A percentile compares a stretch with the other conserved stretches of the same genome.
Conservation (phyloP, 139 green algal genomes). For the Microglena sp. region DNA sequence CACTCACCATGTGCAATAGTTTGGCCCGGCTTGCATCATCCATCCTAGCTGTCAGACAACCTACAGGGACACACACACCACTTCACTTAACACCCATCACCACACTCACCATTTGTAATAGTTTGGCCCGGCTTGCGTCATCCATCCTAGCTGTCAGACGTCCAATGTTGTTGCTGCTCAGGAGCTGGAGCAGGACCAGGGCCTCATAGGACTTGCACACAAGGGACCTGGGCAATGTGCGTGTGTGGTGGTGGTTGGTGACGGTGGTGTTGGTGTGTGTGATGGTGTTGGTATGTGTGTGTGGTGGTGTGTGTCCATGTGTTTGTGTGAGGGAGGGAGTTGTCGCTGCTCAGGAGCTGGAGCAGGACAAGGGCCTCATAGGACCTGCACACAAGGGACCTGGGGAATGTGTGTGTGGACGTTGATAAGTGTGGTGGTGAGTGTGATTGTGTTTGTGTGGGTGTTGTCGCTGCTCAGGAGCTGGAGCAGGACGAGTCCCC, state of each 20-base stretch:
- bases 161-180: constrained; percentile 34
- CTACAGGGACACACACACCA: no score
- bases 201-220: constrained; percentile 46
- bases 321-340: neutral
- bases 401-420: neutral
- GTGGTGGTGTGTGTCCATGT: neutral
- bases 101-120: neutral
- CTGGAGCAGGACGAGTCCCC: constrained; percentile 37
- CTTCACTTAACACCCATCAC: no score
- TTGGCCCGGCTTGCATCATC: no score
- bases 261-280: neutral
- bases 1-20: no score
- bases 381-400: constrained; percentile 36
- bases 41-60: no score
- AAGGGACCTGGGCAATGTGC: constrained; percentile 22
- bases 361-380: constrained; percentile 60
- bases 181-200: constrained; percentile 47
- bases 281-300: neutral
- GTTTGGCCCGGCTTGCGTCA: neutral
- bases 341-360: constrained; percentile 26
- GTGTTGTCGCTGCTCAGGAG: constrained; percentile 27
- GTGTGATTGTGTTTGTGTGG: neutral
- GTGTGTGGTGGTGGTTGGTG: neutral
- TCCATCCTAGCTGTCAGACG: constrained; percentile 33
- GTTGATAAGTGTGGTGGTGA: neutral